phyloP scores from a whole-genome alignment of 169 alveolate genomes.

The Plasmodium vivax region DNA sequence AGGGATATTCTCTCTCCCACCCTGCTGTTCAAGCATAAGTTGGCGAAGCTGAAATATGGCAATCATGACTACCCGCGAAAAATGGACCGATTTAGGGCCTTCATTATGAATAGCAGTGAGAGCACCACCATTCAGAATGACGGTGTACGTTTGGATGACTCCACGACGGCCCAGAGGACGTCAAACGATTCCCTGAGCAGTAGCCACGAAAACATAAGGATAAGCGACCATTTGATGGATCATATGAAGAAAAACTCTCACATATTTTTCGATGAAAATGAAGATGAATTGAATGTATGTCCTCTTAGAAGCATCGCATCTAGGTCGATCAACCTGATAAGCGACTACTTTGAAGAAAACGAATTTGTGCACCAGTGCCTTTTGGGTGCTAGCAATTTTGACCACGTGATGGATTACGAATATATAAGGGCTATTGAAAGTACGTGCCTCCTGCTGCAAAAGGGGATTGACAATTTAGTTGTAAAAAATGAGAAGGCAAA shows the following conservation, averaged over 20 bases:
- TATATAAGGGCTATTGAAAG: constrained; percentile 73
- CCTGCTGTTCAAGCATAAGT: constrained; percentile 85
- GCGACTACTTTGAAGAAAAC: constrained; percentile 74
- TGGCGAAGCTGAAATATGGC: constrained; percentile 88
- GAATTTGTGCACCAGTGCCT: constrained; percentile 70
- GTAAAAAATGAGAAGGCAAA: constrained; percentile 44
- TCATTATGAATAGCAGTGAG: not conserved
- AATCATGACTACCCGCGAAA: constrained; percentile 82
- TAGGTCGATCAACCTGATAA: constrained; percentile 52
- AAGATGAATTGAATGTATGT: constrained; percentile 15
- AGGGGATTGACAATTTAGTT: constrained; percentile 72
- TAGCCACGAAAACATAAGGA: not conserved
- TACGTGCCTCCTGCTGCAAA: constrained; percentile 38
- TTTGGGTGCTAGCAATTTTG: constrained; percentile 29
- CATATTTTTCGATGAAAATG: constrained; percentile 57
- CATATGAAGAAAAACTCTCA: constrained; percentile 30
- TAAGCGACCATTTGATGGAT: constrained; percentile 31
- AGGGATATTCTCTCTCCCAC: constrained; percentile 90
- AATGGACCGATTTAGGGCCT: constrained; percentile 45
- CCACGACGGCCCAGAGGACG: not conserved
- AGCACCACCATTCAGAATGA: not conserved
- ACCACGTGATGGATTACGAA: constrained; percentile 76
- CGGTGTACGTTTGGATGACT: not conserved
- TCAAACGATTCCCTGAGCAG: not conserved
- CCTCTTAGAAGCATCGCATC: constrained; percentile 23